Base-by-base conservation (phyloP, 2,329 filamentous ascomycete species). In the Aureobasidium subglaciale region DNA sequence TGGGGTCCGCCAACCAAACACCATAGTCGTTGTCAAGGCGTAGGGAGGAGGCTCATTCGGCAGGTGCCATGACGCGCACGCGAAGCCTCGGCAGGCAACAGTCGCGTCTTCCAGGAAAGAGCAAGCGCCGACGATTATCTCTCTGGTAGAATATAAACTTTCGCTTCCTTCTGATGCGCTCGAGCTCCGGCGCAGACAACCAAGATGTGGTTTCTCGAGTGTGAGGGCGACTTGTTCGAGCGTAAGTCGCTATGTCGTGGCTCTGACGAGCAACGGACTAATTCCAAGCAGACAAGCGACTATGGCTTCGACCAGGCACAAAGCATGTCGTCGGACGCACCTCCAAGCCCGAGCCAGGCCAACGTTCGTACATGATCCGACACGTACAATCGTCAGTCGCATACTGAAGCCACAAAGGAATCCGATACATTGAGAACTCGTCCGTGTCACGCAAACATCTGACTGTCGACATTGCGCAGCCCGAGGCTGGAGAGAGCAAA, bases 371-470 rank as follows among this genome's bases (percentile, higher is more conserved):
- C 38, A 18, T 38, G 29, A n/a, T n/a, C n/a, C n/a, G n/a, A n/a
- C n/a, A n/a, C n/a, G n/a, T n/a, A n/a, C n/a, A n/a, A n/a, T n/a
- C n/a, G n/a, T n/a, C n/a, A n/a, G n/a, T n/a, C n/a, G n/a, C n/a
- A n/a, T n/a, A n/a, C 49, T 53, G 15, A 58, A 24, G 50, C 18
- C 18, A 61, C 88, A 85, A 81, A 55, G 82, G 46, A 20, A 27
- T 46, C 15, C 38, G 48, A 62, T 83, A 81, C 22, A 87, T 96
- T 62, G 81, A 85, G 5, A 81, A 93, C 65, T 88, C 87, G 65
- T 87, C 86, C 1, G 88, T 99, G 46, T 99, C 93, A 29, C 81
- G 92, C 56, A 89, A 93, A 65, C 93, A 99, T 71, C 74, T 96
- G 61, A 85, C 85, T 29, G 84, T 99, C 49, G 79, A 83, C 38